phyloP scores from a whole-genome alignment of 2,329 filamentous ascomycete species.

The Colletotrichum truncatum region DNA sequence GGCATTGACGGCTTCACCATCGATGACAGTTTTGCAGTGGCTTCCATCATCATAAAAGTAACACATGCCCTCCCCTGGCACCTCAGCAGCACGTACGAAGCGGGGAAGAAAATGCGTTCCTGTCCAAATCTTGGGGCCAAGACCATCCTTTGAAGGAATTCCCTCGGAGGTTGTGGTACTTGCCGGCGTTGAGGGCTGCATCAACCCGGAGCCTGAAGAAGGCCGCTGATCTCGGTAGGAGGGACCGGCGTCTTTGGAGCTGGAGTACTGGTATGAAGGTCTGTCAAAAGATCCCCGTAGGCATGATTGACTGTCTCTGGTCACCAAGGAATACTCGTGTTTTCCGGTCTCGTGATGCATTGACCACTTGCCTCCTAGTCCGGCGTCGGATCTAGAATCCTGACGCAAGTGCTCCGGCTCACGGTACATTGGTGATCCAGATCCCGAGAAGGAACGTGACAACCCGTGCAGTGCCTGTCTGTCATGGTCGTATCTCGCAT shows the following conservation, averaged over 20 bases:
- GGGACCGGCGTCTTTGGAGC: constrained; percentile 40
- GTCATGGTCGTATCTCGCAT: constrained; percentile 54
- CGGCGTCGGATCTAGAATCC: constrained; percentile 47
- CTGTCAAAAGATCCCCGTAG: constrained; percentile 45
- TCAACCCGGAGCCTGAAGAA: constrained; percentile 34
- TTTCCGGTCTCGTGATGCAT: constrained; percentile 49
- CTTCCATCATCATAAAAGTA: constrained; percentile 89
- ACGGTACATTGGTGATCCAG: constrained; percentile 54
- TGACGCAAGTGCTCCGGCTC: constrained; percentile 47
- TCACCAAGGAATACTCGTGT: constrained; percentile 56
- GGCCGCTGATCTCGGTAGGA: constrained; percentile 38
- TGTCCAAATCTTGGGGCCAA: constrained; percentile 76
- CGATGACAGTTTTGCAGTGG: constrained; percentile 83
- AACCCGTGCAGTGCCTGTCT: constrained; percentile 42
- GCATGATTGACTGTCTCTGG: constrained; percentile 44
- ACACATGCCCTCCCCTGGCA: constrained; percentile 82
- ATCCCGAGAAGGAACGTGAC: constrained; percentile 48
- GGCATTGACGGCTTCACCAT: constrained; percentile 87
- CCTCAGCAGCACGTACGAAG: constrained; percentile 70
- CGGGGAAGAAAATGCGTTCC: constrained; percentile 74
- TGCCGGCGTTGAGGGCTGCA: constrained; percentile 39
- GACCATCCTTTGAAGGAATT: constrained; percentile 63
- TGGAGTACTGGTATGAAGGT: constrained; percentile 47
- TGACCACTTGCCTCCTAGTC: constrained; percentile 47
- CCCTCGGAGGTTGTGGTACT: constrained; percentile 49